phyloP scores from a whole-genome alignment of 805 yeast genomes.

The Debaryomyces castellii region DNA sequence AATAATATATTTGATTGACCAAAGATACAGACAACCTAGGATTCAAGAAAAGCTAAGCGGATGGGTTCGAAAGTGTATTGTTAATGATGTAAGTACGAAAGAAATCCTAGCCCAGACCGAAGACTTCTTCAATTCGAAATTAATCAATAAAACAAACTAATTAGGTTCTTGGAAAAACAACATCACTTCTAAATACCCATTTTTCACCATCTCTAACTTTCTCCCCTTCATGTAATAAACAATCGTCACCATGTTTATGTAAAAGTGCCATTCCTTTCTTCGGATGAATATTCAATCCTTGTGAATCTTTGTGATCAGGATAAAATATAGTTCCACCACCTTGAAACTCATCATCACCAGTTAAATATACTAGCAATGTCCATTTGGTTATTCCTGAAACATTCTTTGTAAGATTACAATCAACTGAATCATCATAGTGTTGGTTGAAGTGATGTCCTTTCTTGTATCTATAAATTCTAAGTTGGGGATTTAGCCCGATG shows the following conservation, averaged over 20 bases:
- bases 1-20: constrained; percentile 68
- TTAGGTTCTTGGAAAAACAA: constrained; percentile 25
- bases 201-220: constrained; percentile 51
- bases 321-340: constrained; percentile 66
- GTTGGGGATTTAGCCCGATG: constrained; percentile 52
- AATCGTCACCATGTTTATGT: constrained; percentile 68
- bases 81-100: constrained; percentile 4
- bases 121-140: constrained; percentile 26
- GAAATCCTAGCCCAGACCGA: constrained; percentile 20
- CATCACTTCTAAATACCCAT: constrained; percentile 65
- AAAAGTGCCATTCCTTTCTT: constrained; percentile 54
- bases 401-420: constrained; percentile 20
- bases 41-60: constrained; percentile 63
- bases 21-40: constrained; percentile 46
- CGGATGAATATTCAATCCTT: constrained; percentile 44
- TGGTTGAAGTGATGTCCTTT: constrained; percentile 59
- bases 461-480: constrained; percentile 54
- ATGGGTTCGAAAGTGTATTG: constrained; percentile 57
- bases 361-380: constrained; percentile 58
- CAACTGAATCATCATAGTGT: constrained; percentile 61
- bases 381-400: constrained; percentile 48
- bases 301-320: constrained; percentile 19
- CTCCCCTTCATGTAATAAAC: constrained; percentile 59
- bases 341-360: constrained; percentile 53
- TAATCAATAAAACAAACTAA: constrained; percentile 5